Percentiles rank a stretch among this genome's conserved stretches.
phyloP scores from a whole-genome alignment of 2,329 filamentous ascomycete genomes.

The Alternaria sp. region DNA sequence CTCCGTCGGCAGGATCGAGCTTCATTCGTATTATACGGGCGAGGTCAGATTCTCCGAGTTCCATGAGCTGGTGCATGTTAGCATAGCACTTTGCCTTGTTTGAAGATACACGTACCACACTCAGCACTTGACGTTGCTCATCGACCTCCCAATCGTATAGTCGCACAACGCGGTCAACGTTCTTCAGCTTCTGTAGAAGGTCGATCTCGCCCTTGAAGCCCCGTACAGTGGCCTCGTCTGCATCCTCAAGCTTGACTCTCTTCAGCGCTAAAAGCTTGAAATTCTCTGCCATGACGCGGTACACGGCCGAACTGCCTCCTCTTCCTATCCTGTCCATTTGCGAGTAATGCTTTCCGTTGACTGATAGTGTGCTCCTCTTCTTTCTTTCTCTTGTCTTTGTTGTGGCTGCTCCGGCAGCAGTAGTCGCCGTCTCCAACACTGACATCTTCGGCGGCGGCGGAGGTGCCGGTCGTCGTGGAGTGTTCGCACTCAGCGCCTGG shows the following conservation, averaged over 20 bases:
- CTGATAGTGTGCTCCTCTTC: slow-evolving; percentile 80
- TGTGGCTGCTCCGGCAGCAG: slow-evolving; percentile 78
- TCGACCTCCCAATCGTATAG: slow-evolving; percentile 94
- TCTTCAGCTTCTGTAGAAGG: slow-evolving; percentile 78
- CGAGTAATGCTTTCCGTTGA: slow-evolving; percentile 92
- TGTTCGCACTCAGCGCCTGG: slow-evolving; percentile 67
- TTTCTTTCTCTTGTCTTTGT: slow-evolving; percentile 73
- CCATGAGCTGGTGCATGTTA: slow-evolving; percentile 74
- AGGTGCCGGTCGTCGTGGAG: slow-evolving; percentile 77
- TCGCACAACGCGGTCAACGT: slow-evolving; percentile 88
- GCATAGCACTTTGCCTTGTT: neutral
- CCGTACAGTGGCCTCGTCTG: slow-evolving; percentile 80
- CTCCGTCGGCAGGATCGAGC: slow-evolving; percentile 58
- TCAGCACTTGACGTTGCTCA: slow-evolving; percentile 85
- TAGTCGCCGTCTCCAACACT: slow-evolving; percentile 88
- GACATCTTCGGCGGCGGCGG: slow-evolving; percentile 95
- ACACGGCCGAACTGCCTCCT: slow-evolving; percentile 92
- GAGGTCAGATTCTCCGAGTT: slow-evolving; percentile 93
- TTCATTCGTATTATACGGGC: slow-evolving; percentile 80
- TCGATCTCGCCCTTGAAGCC: slow-evolving; percentile 97
- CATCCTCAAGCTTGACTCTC: slow-evolving; percentile 86
- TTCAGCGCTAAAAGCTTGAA: slow-evolving; percentile 95
- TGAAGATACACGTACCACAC: slow-evolving; percentile 67
- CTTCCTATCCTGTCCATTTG: slow-evolving; percentile 89
- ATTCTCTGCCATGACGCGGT: slow-evolving; percentile 95